Base-by-base conservation (phyloP, 1,284 basidiomycete genomes). In the Marasmius oreades region DNA sequence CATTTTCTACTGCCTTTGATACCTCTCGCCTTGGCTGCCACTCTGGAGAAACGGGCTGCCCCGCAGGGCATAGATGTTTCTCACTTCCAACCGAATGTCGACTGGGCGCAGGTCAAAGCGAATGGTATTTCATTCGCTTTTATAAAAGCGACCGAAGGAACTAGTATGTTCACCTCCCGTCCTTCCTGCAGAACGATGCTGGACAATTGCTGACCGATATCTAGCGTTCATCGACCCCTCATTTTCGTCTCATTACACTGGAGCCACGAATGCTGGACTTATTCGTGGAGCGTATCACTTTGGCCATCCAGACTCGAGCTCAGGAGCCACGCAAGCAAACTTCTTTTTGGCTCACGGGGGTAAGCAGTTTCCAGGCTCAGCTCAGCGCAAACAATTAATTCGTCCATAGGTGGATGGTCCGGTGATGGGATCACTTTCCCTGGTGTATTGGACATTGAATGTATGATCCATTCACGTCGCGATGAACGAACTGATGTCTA, bases 121-220 rank as follows among this genome's bases (percentile, higher is more conserved):
- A 82, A 82, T 58, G 85, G 84, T 3, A 68, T 85, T 43, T 59
- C 72, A 14, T 89, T 87, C 62, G 82, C 74, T 12, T 86, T 77
- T 64, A 86, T 88, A 77, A 88, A 89, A 66, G 86, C 85, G 12
- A 89, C 86, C 5, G 85, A 89, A 65, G 83, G 84, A 16, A 86
- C 80, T 37, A 69, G 77, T 85, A 59, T 54, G 54, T 55, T 24
- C 28, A 16, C 28, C 26, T 16, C 16, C 51, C n/a, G 44, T 26
- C n/a, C n/a, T n/a, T n/a, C n/a, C n/a, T n/a, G 45, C 34, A 7
- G 39, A 45, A 26, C 33, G 2, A 33, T 28, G 36, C 55, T 28
- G 52, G n/a, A n/a, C n/a, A n/a, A n/a, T n/a, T n/a, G n/a, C 26
- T 31, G 24, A 47, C 33, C 20, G 14, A 28, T 33, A 8, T 16